Evolutionary conservation across 108 stramenopile genomes (phyloP).

Genomic region (Cylindrotheca closterium): DNA sequence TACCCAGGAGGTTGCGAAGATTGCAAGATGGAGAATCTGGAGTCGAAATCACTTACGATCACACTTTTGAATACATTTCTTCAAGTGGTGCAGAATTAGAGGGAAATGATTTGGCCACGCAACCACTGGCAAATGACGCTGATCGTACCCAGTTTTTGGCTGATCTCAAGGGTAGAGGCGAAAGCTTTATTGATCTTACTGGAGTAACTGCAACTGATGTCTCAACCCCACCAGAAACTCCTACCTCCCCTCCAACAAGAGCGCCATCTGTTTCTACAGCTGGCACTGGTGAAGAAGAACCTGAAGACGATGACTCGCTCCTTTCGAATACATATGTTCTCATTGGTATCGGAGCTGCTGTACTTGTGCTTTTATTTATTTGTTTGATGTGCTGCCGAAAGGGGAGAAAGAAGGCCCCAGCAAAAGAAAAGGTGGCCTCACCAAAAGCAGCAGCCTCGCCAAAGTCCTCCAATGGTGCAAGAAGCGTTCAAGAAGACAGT

Average conservation of each 20-base stretch:
- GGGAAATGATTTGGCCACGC: neutral
- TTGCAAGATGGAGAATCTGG: neutral
- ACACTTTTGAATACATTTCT: neutral
- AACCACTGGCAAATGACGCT: neutral
- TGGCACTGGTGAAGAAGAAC: slow-evolving; percentile 1
- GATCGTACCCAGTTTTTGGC: neutral
- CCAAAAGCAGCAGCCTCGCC: slow-evolving; percentile 20
- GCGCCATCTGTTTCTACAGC: too few relatives aligned
- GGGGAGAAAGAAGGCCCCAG: slow-evolving; percentile 13
- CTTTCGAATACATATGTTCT: slow-evolving; percentile 34
- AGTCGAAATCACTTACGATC: slow-evolving; percentile 3
- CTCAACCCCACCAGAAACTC: too few relatives aligned
- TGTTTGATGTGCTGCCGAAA: slow-evolving; percentile 17
- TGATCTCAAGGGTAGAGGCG: neutral
- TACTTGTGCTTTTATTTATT: slow-evolving; percentile 25
- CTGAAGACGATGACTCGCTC: slow-evolving; percentile 8
- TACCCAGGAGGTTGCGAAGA: too few relatives aligned
- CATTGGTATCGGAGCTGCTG: slow-evolving; percentile 61
- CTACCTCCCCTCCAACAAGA: neutral
- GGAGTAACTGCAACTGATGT: neutral
- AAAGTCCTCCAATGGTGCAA: slow-evolving; percentile 52
- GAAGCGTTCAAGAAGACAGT: slow-evolving; percentile 70
- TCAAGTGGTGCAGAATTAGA: neutral
- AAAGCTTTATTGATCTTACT: neutral
- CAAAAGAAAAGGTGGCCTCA: slow-evolving; percentile 30